Base-by-base conservation (phyloP, 1,284 basidiomycete genomes). In the Moesziomyces antarcticus region DNA sequence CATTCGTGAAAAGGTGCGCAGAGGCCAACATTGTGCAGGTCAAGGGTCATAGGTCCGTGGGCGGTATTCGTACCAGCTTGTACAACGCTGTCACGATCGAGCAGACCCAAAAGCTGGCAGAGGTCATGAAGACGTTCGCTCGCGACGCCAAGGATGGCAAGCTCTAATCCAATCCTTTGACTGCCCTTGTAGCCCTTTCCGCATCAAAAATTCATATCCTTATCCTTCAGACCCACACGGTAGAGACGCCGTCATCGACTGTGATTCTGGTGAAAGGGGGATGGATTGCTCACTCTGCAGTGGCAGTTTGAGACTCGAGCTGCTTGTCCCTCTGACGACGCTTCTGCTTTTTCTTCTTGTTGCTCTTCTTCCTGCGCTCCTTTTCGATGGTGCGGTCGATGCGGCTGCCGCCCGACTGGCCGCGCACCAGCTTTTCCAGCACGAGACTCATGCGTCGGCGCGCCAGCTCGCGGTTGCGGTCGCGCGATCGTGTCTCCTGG, bases 41-140 rank as follows among this genome's bases (percentile, higher is more conserved):
- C 46, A 67, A 77, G 49, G 78, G 81, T 14, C 71, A 79, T 79
- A 51, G 72, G 49, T 75, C 69, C 20, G 71, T 84, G 43, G 80
- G 72, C 68, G 82, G 95, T 16, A 91, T 97, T 59, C 91, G 97
- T 18, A 90, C 92, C 5, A 97, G 94, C 20, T 86, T 99, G 7
- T 99, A 99, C 87, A 99, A 99, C 73, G 95, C 96, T 10, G 88
- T 98, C 67, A 91, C 92, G 1, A 90, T 94, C 72, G 90, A 93
- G 63, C 89, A 93, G 70, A 87, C 88, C 4, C 68, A 86, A 64
- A 82, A 78, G 18, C 77, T 88, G 25, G 86, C 85, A 49, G 83
- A 84, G 10, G 88, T 87, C 71, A 88, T 89, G 83, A 74, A 84
- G 40, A 75, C 80, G 11, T 88, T 87, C 25, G 47, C 57, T 44